Evolutionary conservation across 352 stramenopile genomes (phyloP).

Genomic region (Pythium brachiatum): DNA sequence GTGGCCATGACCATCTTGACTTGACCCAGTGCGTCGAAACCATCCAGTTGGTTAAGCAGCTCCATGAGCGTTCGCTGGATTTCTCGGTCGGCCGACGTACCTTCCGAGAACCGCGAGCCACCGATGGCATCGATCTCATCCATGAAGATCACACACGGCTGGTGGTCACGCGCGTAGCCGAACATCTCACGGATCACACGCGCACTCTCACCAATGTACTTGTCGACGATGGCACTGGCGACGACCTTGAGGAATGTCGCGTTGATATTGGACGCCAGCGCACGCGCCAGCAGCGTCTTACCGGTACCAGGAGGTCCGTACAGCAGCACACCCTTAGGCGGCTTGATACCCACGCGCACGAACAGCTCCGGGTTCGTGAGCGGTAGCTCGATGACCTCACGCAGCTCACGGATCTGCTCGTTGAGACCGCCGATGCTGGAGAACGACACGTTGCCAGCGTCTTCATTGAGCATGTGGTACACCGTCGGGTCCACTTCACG

Average conservation of each 20-base stretch:
- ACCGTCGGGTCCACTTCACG: constrained; percentile 99
- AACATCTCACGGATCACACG: constrained; percentile 99
- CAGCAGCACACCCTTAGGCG: constrained; percentile 96
- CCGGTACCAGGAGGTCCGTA: constrained; percentile 98
- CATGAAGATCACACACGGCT: constrained; percentile 99
- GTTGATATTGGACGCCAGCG: constrained; percentile 98
- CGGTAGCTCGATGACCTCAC: constrained; percentile 97
- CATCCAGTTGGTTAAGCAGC: constrained; percentile 99
- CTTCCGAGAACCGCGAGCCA: constrained; percentile 96
- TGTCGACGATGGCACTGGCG: constrained; percentile 99
- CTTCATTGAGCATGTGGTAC: constrained; percentile 99
- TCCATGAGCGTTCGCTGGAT: constrained; percentile 99
- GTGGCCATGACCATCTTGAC: constrained; percentile 99
- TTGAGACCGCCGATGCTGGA: constrained; percentile 97
- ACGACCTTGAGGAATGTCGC: constrained; percentile 99
- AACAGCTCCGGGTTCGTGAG: constrained; percentile 99
- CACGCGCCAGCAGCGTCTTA: constrained; percentile 98
- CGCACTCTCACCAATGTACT: constrained; percentile 99
- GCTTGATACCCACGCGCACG: constrained; percentile 97
- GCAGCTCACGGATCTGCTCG: constrained; percentile 98
- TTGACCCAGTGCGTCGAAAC: constrained; percentile 97
- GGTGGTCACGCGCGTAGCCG: constrained; percentile 94
- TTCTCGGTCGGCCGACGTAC: constrained; percentile 95
- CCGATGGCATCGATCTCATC: constrained; percentile 99
- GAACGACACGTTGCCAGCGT: constrained; percentile 97